A percentile compares a stretch with the other conserved stretches of the same genome.
Conservation (phyloP, 2,329 filamentous ascomycete species). For the Juglanconis oblonga region DNA sequence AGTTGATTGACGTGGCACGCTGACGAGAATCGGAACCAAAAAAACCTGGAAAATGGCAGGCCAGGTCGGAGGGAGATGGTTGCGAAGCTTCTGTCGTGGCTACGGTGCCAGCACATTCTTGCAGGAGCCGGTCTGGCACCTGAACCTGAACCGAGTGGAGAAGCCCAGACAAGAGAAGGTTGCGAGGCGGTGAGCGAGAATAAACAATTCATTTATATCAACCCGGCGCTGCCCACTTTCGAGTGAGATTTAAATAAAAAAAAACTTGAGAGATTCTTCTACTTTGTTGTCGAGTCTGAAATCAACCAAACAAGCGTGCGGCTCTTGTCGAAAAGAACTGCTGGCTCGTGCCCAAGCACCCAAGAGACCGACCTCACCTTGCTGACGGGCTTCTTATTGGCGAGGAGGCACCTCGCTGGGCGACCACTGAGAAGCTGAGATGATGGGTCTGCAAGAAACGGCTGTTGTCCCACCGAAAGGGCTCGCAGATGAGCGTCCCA, state of each 20-base stretch:
- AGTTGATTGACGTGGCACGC: conserved; percentile 12
- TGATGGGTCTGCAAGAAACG: background rate
- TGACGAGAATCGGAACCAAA: background rate
- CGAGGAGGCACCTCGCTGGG: background rate
- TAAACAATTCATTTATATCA: conserved; percentile 12
- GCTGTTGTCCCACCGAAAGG: conserved; percentile 3
- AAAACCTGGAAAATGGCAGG: background rate
- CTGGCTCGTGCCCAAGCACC: conserved; percentile 16
- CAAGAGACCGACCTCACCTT: background rate
- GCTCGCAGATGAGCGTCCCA: conserved; percentile 6
- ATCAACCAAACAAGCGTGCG: conserved; percentile 11
- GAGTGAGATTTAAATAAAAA: background rate
- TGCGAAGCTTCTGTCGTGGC: conserved; percentile 16
- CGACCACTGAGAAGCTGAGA: conserved; percentile 15
- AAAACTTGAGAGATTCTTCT: background rate
- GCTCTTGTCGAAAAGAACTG: conserved; percentile 15
- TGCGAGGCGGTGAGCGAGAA: conserved; percentile 15
- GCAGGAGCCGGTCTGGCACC: conserved; percentile 13
- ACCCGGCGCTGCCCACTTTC: conserved; percentile 14
- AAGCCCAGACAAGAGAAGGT: conserved; percentile 3
- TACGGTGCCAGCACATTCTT: conserved; percentile 19
- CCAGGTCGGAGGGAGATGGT: background rate
- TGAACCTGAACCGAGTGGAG: conserved; percentile 8
- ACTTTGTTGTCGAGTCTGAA: background rate
- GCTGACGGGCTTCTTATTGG: conserved; percentile 17